phyloP scores from a whole-genome alignment of 108 stramenopile genomes.

The Cafeteria roenbergensis region DNA sequence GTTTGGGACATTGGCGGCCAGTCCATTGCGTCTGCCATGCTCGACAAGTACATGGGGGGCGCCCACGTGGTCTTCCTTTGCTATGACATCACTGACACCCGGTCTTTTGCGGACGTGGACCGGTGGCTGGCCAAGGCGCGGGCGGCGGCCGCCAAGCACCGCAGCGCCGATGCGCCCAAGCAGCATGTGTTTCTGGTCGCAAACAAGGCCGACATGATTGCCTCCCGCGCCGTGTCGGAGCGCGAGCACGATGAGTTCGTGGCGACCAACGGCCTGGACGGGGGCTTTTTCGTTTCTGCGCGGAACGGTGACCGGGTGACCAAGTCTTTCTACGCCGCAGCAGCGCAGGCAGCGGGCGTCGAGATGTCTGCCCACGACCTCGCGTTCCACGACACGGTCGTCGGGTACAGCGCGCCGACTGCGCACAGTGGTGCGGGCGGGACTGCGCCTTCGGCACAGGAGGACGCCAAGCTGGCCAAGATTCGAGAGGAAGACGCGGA shows the following conservation, averaged over 20 bases:
- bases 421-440: too few relatives aligned
- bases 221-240: conserved; percentile 8
- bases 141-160: background rate
- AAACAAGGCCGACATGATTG: conserved; percentile 26
- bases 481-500: too few relatives aligned
- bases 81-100: conserved; percentile 34
- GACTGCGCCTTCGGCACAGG: too few relatives aligned
- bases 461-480: too few relatives aligned
- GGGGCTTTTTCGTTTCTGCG: conserved; percentile 28
- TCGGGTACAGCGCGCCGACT: too few relatives aligned
- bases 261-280: conserved; percentile 5
- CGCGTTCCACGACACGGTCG: background rate
- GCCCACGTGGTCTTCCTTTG: conserved; percentile 21
- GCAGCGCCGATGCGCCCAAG: background rate
- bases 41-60: conserved; percentile 23
- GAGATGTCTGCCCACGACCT: background rate
- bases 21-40: conserved; percentile 19
- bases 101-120: conserved; percentile 23
- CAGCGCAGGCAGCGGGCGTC: background rate
- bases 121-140: conserved; percentile 22
- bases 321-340: conserved; percentile 13
- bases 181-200: conserved; percentile 17
- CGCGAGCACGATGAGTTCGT: conserved; percentile 19
- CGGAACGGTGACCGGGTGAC: conserved; percentile 26
- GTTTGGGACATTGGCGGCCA: conserved; percentile 42